Evolutionary conservation across 2,329 filamentous ascomycete genomes (phyloP).

Genomic region (Colletotrichum sp.): DNA sequence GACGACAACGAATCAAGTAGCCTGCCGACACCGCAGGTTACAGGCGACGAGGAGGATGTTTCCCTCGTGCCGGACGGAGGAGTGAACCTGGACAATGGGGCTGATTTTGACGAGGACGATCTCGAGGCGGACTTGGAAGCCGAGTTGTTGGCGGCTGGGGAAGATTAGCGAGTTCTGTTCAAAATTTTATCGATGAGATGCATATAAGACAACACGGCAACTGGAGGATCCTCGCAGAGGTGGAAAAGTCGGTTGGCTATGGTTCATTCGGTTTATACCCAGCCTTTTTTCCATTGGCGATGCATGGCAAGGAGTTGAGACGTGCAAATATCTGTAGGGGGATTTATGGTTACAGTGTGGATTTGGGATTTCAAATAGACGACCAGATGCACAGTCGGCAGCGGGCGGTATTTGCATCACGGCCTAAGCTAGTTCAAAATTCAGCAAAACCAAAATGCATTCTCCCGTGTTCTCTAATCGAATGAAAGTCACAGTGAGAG

Average conservation of each 20-base stretch:
- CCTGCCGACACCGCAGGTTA: slow-evolving; percentile 45
- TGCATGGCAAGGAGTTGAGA: slow-evolving; percentile 25
- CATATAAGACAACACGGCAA: not conserved
- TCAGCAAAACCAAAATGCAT: not conserved
- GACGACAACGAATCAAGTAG: slow-evolving; percentile 38
- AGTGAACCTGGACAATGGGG: slow-evolving; percentile 31
- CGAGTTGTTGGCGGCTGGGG: slow-evolving; percentile 62
- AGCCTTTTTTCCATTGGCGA: slow-evolving; percentile 20
- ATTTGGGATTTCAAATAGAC: not conserved
- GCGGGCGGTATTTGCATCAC: not conserved
- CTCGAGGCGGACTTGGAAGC: slow-evolving; percentile 66
- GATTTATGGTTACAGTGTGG: slow-evolving; percentile 1
- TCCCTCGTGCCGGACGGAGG: slow-evolving; percentile 22
- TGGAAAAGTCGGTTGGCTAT: slow-evolving; percentile 18
- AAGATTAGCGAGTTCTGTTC: not conserved
- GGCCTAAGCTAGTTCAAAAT: not conserved
- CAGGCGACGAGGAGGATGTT: slow-evolving; percentile 45
- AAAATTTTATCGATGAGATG: not conserved
- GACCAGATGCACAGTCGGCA: not conserved
- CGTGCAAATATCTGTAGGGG: slow-evolving; percentile 11
- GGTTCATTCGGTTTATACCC: slow-evolving; percentile 23
- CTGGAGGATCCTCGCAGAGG: not conserved
- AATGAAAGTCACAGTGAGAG: not conserved
- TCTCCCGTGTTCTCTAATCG: not conserved
- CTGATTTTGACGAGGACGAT: slow-evolving; percentile 57